Conservation (phyloP, 176 grass and related monocot genomes). For the Oryza punctata region DNA sequence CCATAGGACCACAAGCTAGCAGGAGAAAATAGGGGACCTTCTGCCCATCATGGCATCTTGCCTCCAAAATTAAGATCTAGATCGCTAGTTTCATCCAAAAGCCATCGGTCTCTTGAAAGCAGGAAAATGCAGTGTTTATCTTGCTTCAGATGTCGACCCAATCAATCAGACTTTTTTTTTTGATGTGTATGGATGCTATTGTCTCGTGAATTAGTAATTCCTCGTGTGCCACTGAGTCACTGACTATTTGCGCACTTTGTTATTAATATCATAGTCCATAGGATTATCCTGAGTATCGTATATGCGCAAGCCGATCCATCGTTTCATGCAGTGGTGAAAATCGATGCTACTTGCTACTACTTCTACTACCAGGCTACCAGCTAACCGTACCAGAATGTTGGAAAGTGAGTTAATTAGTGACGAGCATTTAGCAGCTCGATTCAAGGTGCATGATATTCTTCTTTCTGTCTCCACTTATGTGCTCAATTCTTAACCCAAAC, state of each 20-base stretch:
- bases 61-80: slow-evolving; percentile 42
- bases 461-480: slow-evolving; percentile 30
- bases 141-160: slow-evolving; percentile 26
- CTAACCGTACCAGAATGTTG: not conserved
- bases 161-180: not conserved
- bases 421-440: not conserved
- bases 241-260: not conserved
- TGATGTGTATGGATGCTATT: not conserved
- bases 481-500: slow-evolving; percentile 8
- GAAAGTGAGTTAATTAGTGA: not conserved
- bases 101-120: not conserved
- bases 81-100: slow-evolving; percentile 26
- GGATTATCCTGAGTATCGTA: too few species aligned
- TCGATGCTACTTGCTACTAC: not conserved
- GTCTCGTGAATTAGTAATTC: not conserved
- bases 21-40: slow-evolving; percentile 33
- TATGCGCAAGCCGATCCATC: not conserved
- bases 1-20: slow-evolving; percentile 41
- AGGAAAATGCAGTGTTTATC: not conserved
- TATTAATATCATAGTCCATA: not conserved
- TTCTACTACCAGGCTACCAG: not conserved
- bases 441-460: slow-evolving; percentile 6
- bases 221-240: not conserved
- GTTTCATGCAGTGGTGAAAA: not conserved
- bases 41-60: slow-evolving; percentile 48